Conservation (phyloP, 441 rosid genomes). For the Syzygium syzygioides region DNA sequence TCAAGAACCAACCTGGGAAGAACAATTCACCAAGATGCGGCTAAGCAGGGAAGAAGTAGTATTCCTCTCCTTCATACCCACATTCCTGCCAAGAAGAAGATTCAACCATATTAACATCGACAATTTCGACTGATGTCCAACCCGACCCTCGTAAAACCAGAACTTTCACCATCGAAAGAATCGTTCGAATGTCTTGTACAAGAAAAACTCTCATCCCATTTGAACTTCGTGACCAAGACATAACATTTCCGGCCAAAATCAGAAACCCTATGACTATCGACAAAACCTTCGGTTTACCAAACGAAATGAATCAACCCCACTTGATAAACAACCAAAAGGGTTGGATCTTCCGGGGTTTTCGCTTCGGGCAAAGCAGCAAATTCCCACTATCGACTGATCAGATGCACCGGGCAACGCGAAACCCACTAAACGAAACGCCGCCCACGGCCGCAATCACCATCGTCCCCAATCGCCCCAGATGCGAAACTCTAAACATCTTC, state of each 20-base stretch:
- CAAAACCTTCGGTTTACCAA: background rate
- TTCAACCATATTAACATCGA: background rate
- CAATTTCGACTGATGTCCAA: background rate
- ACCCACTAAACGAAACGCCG: background rate
- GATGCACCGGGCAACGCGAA: background rate
- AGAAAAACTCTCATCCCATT: background rate
- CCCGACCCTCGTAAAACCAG: background rate
- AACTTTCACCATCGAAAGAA: background rate
- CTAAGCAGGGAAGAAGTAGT: conserved; percentile 49
- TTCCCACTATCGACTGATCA: background rate
- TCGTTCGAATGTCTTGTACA: background rate
- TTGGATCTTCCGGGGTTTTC: background rate
- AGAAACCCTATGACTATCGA: background rate
- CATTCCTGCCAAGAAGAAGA: conserved; percentile 27
- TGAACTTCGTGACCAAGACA: background rate
- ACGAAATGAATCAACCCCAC: background rate
- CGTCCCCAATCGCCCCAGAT: background rate
- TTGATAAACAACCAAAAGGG: background rate
- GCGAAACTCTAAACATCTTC: background rate
- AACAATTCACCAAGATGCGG: conserved; percentile 69
- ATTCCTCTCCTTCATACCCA: conserved; percentile 79
- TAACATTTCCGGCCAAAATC: background rate
- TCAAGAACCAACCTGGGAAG: conserved; percentile 60
- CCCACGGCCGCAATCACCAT: background rate
- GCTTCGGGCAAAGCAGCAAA: background rate